Conservation (phyloP, 179 eudicot species). For the Gypsophila paniculata region DNA sequence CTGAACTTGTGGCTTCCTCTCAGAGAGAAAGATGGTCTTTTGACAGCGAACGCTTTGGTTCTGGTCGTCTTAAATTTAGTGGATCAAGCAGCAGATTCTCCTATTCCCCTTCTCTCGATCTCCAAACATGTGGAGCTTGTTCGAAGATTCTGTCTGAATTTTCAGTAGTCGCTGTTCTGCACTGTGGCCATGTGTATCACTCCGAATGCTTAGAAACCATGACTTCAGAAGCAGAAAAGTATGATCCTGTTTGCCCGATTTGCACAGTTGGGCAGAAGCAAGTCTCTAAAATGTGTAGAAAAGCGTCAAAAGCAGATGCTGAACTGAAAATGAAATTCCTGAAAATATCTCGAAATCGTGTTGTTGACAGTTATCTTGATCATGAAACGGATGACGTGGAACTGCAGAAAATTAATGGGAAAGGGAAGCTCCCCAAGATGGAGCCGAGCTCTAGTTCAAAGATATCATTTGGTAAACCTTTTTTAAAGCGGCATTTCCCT, state of each 20-base stretch:
- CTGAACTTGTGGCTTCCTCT: slow-evolving; percentile 54
- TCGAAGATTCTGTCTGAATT: slow-evolving; percentile 61
- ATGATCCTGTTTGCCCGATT: slow-evolving; percentile 72
- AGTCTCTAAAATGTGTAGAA: slow-evolving; percentile 50
- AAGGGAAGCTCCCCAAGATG: slow-evolving; percentile 32
- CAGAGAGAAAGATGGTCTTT: slow-evolving; percentile 60
- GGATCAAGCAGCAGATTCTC: slow-evolving; percentile 53
- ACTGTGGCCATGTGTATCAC: slow-evolving; percentile 72
- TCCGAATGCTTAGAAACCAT: slow-evolving; percentile 72
- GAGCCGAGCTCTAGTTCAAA: slow-evolving; percentile 29
- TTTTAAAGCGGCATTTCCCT: slow-evolving; percentile 34
- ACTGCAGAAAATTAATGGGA: slow-evolving; percentile 25
- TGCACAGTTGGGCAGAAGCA: slow-evolving; percentile 78
- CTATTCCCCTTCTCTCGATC: slow-evolving; percentile 46
- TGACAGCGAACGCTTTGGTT: slow-evolving; percentile 44
- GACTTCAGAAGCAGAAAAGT: slow-evolving; percentile 67
- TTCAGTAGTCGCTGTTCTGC: slow-evolving; percentile 58
- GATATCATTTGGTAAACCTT: slow-evolving; percentile 31
- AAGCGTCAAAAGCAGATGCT: slow-evolving; percentile 55
- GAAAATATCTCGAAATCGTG: slow-evolving; percentile 55
- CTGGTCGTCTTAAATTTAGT: slow-evolving; percentile 40
- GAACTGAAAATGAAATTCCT: slow-evolving; percentile 49
- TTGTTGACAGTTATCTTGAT: slow-evolving; percentile 51
- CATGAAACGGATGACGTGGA: slow-evolving; percentile 31
- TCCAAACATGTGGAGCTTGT: slow-evolving; percentile 77